Evolutionary conservation across 257 asterid species (phyloP).

Genomic region (Striga asiatica): DNA sequence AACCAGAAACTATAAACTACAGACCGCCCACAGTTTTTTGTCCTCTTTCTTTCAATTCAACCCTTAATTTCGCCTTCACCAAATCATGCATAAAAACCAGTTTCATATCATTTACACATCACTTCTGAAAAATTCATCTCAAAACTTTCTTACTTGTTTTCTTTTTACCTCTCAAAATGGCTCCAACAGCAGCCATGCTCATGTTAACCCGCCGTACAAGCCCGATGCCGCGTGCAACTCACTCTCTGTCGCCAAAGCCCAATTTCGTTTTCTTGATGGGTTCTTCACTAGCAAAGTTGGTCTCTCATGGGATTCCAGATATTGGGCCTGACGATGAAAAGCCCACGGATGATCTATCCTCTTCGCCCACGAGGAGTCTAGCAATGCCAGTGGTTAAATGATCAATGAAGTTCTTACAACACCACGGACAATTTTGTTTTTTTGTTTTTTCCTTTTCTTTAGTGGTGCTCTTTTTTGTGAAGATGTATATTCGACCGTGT

Average conservation of each 20-base stretch:
- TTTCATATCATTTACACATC: neutral
- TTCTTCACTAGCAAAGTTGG: conserved; percentile 8
- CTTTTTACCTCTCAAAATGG: conserved; percentile 15
- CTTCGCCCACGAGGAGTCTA: neutral
- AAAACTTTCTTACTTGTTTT: neutral
- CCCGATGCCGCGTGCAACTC: conserved; percentile 5
- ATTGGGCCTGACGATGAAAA: neutral
- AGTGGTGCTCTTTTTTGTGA: no score
- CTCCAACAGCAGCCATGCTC: conserved; percentile 54
- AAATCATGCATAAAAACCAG: no score
- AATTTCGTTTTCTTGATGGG: neutral
- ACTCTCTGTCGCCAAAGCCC: conserved; percentile 13
- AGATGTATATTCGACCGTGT: no score
- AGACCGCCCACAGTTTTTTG: no score
- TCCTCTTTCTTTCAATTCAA: no score
- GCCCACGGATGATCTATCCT: conserved; percentile 1
- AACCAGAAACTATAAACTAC: no score
- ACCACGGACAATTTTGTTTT: no score
- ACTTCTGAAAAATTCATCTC: no score
- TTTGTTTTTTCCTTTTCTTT: no score
- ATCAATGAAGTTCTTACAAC: no score
- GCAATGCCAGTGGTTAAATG: neutral
- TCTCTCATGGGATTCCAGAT: neutral
- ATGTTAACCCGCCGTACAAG: conserved; percentile 24
- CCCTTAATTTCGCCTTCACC: no score